Percentiles rank a stretch among this genome's conserved stretches.
These are phyloP conservation scores for Boletellus sp. DNA, from an alignment of 1,284 basidiomycete genomes.

Conservation along the genomic window DNA sequence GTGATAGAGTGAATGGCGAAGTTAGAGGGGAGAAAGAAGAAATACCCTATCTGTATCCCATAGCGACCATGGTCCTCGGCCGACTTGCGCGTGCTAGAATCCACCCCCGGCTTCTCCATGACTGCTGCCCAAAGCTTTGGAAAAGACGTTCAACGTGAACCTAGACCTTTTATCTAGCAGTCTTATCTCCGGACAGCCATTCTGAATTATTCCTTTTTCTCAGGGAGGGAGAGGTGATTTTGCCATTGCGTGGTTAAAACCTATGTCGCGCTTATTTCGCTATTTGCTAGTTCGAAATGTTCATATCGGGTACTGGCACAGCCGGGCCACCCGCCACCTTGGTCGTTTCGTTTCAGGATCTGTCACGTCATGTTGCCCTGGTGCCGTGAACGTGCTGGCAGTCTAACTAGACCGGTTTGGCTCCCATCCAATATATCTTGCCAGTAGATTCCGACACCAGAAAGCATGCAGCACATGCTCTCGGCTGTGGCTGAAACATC, in stretches of 20 bases:
- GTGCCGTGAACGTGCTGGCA: neutral
- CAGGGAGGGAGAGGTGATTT: conserved; percentile 22
- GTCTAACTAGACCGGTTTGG: too few relatives aligned
- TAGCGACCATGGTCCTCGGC: conserved; percentile 17
- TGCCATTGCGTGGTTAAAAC: conserved; percentile 19
- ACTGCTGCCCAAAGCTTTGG: neutral
- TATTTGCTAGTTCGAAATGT: conserved; percentile 12
- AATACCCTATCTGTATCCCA: conserved; percentile 33
- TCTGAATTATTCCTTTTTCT: neutral
- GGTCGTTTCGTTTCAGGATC: too few relatives aligned
- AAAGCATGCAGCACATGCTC: neutral
- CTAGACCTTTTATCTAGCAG: conserved; percentile 7
- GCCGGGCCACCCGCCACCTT: too few relatives aligned
- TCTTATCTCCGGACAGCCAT: conserved; percentile 3
- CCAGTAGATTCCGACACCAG: too few relatives aligned
- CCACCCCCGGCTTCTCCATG: conserved; percentile 22
- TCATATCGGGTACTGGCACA: neutral
- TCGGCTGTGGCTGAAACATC: neutral
- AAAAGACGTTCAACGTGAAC: neutral
- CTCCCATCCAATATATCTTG: too few relatives aligned
- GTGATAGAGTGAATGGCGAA: neutral
- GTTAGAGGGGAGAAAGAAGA: fast-evolving
- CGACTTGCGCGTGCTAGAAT: conserved; percentile 12
- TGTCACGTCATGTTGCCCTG: neutral
- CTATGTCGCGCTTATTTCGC: conserved; percentile 27